phyloP scores from a whole-genome alignment of 352 stramenopile species.

The Phytopythium mirpurense region DNA sequence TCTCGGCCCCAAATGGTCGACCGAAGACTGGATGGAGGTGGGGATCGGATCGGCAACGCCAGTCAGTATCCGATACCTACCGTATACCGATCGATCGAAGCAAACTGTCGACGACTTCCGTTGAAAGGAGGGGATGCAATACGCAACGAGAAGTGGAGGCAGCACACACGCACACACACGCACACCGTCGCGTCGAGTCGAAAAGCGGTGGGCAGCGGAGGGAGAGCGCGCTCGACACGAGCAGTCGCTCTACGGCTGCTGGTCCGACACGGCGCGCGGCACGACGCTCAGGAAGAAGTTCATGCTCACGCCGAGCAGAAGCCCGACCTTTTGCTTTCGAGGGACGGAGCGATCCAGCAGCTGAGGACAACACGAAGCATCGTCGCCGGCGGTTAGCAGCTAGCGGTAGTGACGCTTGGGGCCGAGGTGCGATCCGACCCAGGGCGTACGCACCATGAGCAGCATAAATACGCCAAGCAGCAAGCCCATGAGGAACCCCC shows the following conservation, averaged over 20 bases:
- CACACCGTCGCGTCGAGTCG: constrained; percentile 1
- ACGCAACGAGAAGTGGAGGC: constrained; percentile 1
- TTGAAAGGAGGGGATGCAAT: constrained; percentile 1
- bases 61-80: too few relatives aligned
- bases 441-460: constrained; percentile 61
- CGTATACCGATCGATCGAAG: too few relatives aligned
- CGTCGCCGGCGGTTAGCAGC: too few relatives aligned
- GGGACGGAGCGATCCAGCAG: constrained; percentile 81
- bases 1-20: neutral
- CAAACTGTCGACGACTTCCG: neutral
- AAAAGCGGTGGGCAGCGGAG: too few relatives aligned
- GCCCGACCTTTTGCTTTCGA: constrained; percentile 81
- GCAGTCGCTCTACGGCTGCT: constrained; percentile 24
- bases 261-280: constrained; percentile 67
- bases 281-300: constrained; percentile 89
- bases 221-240: neutral
- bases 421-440: neutral
- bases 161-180: constrained; percentile 1
- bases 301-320: constrained; percentile 84
- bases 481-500: constrained; percentile 85
- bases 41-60: too few relatives aligned
- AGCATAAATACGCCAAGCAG: constrained; percentile 88
- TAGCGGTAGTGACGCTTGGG: constrained; percentile 4
- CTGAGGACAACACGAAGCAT: constrained; percentile 19
- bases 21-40: too few relatives aligned